Evolutionary conservation across 306 rosid genomes (phyloP).

Genomic region (Cicer arietinum): DNA sequence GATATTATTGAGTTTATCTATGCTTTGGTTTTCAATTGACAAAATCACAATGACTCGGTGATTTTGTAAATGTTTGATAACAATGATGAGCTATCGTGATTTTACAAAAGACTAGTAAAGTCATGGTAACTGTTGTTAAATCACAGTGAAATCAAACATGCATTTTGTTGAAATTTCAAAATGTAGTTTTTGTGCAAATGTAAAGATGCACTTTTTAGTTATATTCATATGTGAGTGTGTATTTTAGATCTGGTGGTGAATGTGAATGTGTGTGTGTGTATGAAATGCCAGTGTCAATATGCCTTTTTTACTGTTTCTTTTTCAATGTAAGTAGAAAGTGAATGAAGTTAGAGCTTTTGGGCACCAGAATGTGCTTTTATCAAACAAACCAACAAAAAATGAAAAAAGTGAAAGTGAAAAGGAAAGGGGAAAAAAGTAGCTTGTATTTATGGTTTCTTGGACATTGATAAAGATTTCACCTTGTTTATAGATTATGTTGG

Average conservation of each 20-base stretch:
- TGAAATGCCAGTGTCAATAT: constrained; percentile 43
- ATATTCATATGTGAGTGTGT: constrained; percentile 23
- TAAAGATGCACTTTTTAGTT: background rate
- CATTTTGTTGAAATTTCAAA: too few relatives aligned
- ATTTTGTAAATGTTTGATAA: too few relatives aligned
- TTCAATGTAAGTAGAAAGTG: constrained; percentile 34
- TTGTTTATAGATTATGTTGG: background rate
- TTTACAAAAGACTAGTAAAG: too few relatives aligned
- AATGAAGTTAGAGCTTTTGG: constrained; percentile 35
- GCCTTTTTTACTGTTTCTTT: constrained; percentile 42
- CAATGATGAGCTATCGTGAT: too few relatives aligned
- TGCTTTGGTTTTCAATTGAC: constrained; percentile 12
- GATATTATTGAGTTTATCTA: constrained; percentile 28
- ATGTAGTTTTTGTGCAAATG: too few relatives aligned
- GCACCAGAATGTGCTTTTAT: constrained; percentile 16
- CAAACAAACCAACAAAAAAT: constrained; percentile 36
- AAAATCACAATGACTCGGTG: too few relatives aligned
- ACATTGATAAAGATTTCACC: constrained; percentile 14
- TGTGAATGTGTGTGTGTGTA: background rate
- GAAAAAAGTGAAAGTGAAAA: constrained; percentile 41
- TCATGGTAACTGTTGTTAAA: too few relatives aligned
- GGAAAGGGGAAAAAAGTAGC: constrained; percentile 33
- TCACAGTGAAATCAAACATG: too few relatives aligned
- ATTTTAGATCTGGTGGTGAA: constrained; percentile 55
- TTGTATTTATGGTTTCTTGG: constrained; percentile 48